phyloP scores from a whole-genome alignment of 2,329 filamentous ascomycete genomes.

The Podosphaera aphanis region DNA sequence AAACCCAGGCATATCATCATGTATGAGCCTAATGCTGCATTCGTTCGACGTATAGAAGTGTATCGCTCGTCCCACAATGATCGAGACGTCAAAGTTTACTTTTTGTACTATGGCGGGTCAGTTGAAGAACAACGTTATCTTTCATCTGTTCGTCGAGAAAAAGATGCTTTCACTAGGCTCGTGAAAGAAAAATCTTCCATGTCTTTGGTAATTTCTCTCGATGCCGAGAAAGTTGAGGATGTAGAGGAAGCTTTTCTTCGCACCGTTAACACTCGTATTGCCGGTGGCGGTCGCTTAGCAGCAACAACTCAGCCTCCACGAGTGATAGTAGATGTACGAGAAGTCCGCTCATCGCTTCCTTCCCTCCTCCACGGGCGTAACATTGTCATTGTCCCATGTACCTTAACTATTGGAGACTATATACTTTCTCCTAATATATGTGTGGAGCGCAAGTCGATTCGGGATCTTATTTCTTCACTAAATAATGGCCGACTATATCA shows the following conservation, averaged over 20 bases:
- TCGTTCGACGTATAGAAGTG: constrained; percentile 83
- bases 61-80: constrained; percentile 87
- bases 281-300: constrained; percentile 62
- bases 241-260: constrained; percentile 80
- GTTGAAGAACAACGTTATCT: constrained; percentile 92
- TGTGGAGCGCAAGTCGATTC: constrained; percentile 81
- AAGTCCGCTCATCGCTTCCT: constrained; percentile 81
- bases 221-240: constrained; percentile 45
- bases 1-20: constrained; percentile 91
- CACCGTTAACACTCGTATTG: constrained; percentile 90
- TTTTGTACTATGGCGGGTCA: constrained; percentile 84
- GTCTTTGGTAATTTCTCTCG: constrained; percentile 64
- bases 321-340: constrained; percentile 84
- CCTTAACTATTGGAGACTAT: constrained; percentile 92
- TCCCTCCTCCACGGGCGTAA: constrained; percentile 74
- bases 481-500: constrained; percentile 76
- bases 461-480: constrained; percentile 78
- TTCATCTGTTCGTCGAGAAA: constrained; percentile 73
- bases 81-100: constrained; percentile 76
- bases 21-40: constrained; percentile 90
- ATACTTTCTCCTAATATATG: constrained; percentile 78
- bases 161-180: constrained; percentile 82
- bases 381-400: constrained; percentile 78
- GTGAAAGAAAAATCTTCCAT: constrained; percentile 89
- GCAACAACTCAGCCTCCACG: constrained; percentile 74